Evolutionary conservation across 345 rosid species (phyloP), one percentile per base, ranked within the genome.

Genomic region (Pistacia integerrima): DNA sequence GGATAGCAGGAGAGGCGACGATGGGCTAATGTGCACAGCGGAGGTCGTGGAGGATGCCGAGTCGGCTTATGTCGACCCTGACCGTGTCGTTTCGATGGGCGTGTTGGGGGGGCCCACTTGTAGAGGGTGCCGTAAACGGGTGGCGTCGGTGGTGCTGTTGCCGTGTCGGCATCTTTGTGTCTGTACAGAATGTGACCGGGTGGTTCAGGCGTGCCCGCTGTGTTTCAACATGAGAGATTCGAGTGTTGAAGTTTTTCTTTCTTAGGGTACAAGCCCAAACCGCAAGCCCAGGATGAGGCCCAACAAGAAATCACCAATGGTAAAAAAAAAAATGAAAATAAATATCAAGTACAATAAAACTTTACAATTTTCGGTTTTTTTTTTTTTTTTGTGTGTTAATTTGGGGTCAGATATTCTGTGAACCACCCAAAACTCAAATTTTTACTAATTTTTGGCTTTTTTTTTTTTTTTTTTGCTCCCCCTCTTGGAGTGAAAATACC

Each of bases 151-250:
- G 80, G 85, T 94, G 64, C 83, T 89, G 80, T 65, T 94, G 88
- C 98, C 98, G 79, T 94, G 98, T 82, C 97, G 98, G 67, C 98
- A 94, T 84, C 89, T 94, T 57, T 84, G 90, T 64, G 69, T 92
- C 2, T 94, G 98, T 80, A 80, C 83, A 78, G 92, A 73, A 57
- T 94, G 98, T 71, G 92, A 93, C 78, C 86, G 80, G 22, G 77
- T 85, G 68, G 91, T 82, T 18, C 83, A 80, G 18, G 84, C 88
- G 28, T 94, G 98, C 88, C 98, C 98, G 36, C 81, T 93, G 28
- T 94, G 98, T 87, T 87, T 83, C 78, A 70, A 76, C 73, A 73
- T 78, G 66, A 89, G 88, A 74, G 89, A 84, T 62, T 90, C 95
- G 14, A 86, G 97, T 81, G 97, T 93, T 4, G 95, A 93, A 77